Conservation (phyloP, 2,329 filamentous ascomycete species). For the Hymenoscyphus scutula region DNA sequence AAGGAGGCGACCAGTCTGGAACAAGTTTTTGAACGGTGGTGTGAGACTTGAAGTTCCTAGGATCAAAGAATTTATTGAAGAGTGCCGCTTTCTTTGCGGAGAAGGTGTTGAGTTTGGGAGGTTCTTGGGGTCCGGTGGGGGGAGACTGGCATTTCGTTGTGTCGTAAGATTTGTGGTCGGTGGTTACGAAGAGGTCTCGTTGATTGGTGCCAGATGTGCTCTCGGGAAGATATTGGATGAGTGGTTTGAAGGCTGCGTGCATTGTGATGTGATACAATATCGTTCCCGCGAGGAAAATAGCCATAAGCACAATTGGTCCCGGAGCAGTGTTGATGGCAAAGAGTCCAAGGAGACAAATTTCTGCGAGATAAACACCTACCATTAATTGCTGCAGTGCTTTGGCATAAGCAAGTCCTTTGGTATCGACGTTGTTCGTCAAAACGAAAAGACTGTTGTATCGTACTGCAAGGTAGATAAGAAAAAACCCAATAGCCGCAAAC, state of each 20-base stretch:
- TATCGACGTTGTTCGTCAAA: conserved; percentile 76
- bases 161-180: conserved; percentile 25
- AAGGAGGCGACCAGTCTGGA: conserved; percentile 50
- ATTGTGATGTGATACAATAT: conserved; percentile 71
- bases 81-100: conserved; percentile 49
- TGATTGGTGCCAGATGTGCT: conserved; percentile 57
- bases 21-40: conserved; percentile 65
- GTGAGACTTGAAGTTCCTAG: conserved; percentile 72
- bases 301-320: conserved; percentile 72
- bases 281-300: conserved; percentile 71
- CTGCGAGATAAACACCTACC: conserved; percentile 77
- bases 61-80: conserved; percentile 67
- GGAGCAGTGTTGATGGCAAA: conserved; percentile 69
- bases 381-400: conserved; percentile 83
- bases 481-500: conserved; percentile 76
- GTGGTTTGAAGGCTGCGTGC: conserved; percentile 67
- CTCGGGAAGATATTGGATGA: conserved; percentile 74
- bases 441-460: conserved; percentile 89
- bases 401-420: conserved; percentile 80
- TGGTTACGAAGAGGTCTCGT: conserved; percentile 28
- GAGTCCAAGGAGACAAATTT: conserved; percentile 80
- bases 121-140: conserved; percentile 31
- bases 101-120: conserved; percentile 15
- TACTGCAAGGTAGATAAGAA: conserved; percentile 80
- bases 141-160: conserved; percentile 20